These are phyloP conservation scores for Volvox reticuliferus DNA, from an alignment of 139 green algal genomes.

Conservation along the genomic window DNA sequence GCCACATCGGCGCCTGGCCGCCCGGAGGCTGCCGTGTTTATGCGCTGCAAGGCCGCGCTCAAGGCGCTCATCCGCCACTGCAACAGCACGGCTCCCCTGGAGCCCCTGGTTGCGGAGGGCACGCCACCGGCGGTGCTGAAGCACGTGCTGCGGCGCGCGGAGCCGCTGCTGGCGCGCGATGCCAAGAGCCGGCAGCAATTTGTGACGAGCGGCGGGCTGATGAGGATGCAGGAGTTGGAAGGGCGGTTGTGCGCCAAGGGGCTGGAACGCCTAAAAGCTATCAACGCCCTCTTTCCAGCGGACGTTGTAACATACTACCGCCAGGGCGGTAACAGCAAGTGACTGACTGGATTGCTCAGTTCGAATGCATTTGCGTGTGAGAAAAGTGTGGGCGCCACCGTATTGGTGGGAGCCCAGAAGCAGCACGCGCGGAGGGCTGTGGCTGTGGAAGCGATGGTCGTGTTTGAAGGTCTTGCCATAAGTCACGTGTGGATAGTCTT, in stretches of 20 bases:
- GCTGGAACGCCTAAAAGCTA: slow-evolving; percentile 8
- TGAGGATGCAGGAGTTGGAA: slow-evolving; percentile 57
- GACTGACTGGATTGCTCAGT: no score
- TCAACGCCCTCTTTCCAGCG: slow-evolving; percentile 61
- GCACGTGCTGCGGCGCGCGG: slow-evolving; percentile 54
- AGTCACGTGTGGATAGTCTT: no score
- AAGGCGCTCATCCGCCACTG: slow-evolving; percentile 61
- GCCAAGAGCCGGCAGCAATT: slow-evolving; percentile 55
- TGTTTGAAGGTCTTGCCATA: no score
- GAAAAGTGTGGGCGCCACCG: no score
- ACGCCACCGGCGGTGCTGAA: slow-evolving; percentile 55
- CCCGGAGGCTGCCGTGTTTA: not conserved
- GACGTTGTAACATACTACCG: slow-evolving; percentile 67
- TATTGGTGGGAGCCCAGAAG: no score
- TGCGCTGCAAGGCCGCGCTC: slow-evolving; percentile 46
- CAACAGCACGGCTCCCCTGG: slow-evolving; percentile 40
- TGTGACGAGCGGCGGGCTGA: slow-evolving; percentile 64
- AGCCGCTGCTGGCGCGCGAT: slow-evolving; percentile 36
- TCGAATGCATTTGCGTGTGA: no score
- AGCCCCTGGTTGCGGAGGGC: slow-evolving; percentile 43
- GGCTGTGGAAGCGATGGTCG: no score
- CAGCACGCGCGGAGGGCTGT: no score
- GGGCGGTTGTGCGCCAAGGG: slow-evolving; percentile 36
- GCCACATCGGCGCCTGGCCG: not conserved
- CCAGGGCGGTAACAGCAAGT: slow-evolving; percentile 18